Evolutionary conservation across 2,329 filamentous ascomycete species (phyloP), one percentile per base, ranked within the genome.

Genomic region (Mycosphaerelloides madeirae): DNA sequence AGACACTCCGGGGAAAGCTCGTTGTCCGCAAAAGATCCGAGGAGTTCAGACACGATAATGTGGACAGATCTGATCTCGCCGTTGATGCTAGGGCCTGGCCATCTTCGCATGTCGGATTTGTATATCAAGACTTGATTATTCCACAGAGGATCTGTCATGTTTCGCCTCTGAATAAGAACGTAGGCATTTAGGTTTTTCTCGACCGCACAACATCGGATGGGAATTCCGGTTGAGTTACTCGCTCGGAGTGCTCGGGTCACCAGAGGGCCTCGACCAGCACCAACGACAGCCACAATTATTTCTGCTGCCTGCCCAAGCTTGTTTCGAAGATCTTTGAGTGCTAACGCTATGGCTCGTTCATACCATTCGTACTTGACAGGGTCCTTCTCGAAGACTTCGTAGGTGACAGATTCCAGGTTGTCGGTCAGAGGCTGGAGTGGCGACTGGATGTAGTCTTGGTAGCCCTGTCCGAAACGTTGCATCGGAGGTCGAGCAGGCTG

Each of bases 181-280:
- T 91, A 97, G 1, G 93, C 93, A 61, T 98, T 97, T 3, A 88
- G 93, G 67, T 98, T 98, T 76, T 98, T 98, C 68, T 98, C 93
- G 3, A 98, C 81, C 0, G 87, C 93, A 82, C 89, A 97, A 35
- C 94, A 78, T 55, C 90, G 83, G 39, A 97, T 85, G 15, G 81
- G 74, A 3, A 96, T 83, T 1, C 84, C 83, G 1, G 88, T 85
- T 13, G 73, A 76, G 50, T 82, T 76, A 57, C 88, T 91, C 11
- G 93, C 94, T 48, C 81, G 81, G 19, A 98, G 71, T 1, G 88
- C 88, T 38, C 93, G 80, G 1, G 88, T 93, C 12, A 98, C 90
- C 1, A 98, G 76, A 3, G 93, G 93, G 0, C 93, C 94, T 50
- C 94, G 83, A 11, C 93, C 93, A 12, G 94, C 91, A 8, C 93